A percentile compares a stretch with the other conserved stretches of the same genome.
Conservation (phyloP, 2,329 filamentous ascomycete genomes). For the Ceratocystis alfenasii region DNA sequence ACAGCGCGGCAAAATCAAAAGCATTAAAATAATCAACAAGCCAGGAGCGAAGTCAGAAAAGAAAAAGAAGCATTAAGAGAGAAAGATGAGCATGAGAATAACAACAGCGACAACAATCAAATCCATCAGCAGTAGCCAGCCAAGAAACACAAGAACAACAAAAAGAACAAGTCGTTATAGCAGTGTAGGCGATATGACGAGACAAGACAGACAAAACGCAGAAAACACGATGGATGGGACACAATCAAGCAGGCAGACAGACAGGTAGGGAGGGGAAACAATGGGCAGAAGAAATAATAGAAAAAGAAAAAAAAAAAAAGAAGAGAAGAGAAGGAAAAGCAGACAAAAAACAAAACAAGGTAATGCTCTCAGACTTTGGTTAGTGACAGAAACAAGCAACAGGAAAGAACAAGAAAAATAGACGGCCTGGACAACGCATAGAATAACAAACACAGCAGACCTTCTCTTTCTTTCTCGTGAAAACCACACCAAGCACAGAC, state of each 20-base stretch:
- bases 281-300: not conserved
- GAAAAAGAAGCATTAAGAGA: not conserved
- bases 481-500: slow-evolving; percentile 4
- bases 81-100: not conserved
- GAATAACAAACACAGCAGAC: slow-evolving; percentile 6
- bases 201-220: no score
- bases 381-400: slow-evolving; percentile 2
- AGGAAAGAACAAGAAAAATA: slow-evolving; percentile 26
- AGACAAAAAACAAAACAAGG: not conserved
- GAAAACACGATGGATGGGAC: not conserved
- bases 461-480: not conserved
- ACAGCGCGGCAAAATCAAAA: not conserved
- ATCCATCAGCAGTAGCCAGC: not conserved
- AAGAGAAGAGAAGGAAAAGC: not conserved
- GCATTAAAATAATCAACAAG: not conserved
- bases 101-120: not conserved
- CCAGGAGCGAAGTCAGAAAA: not conserved
- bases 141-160: not conserved
- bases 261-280: not conserved
- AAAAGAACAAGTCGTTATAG: not conserved
- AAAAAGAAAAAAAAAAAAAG: not conserved
- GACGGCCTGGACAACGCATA: slow-evolving; percentile 22
- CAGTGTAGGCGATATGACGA: no score
- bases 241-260: not conserved
- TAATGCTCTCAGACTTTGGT: slow-evolving; percentile 7